A percentile compares a stretch with the other conserved stretches of the same genome.
Evolutionary conservation across 2,329 filamentous ascomycete species (phyloP).

Genomic region (Uncinocarpus reesii): DNA sequence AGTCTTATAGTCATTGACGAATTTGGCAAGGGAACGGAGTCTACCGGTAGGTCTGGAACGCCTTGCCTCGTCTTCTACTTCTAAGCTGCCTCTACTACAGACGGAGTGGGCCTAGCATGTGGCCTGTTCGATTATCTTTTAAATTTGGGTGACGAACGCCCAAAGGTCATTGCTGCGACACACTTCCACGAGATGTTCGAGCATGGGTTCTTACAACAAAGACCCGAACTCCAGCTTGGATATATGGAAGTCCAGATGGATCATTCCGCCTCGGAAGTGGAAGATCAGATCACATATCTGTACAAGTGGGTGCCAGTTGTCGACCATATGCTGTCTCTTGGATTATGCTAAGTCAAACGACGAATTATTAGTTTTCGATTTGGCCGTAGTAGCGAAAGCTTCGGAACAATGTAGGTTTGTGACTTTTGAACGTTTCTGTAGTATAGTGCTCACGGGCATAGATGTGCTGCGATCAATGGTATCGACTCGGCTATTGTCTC

Average conservation of each 20-base stretch:
- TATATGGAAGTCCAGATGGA: constrained; percentile 49
- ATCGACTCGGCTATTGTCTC: constrained; percentile 61
- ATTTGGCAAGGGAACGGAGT: constrained; percentile 64
- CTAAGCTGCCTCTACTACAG: constrained; percentile 25
- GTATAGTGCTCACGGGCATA: constrained; percentile 20
- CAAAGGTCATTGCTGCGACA: constrained; percentile 53
- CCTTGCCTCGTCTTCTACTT: neutral
- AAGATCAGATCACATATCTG: constrained; percentile 52
- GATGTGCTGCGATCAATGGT: constrained; percentile 77
- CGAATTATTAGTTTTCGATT: constrained; percentile 41
- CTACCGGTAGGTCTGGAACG: constrained; percentile 34
- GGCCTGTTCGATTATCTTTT: constrained; percentile 51
- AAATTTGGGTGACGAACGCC: constrained; percentile 38
- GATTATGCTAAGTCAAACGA: constrained; percentile 1
- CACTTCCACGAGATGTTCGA: constrained; percentile 53
- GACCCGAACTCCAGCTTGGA: constrained; percentile 42
- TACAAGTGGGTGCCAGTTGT: constrained; percentile 45
- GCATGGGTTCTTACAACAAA: constrained; percentile 41
- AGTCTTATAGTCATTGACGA: constrained; percentile 89
- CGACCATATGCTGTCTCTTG: neutral
- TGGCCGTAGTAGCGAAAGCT: constrained; percentile 68
- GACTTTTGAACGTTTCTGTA: neutral
- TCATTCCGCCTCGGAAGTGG: constrained; percentile 33
- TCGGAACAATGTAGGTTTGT: constrained; percentile 55
- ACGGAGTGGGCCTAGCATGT: constrained; percentile 55